Conservation (phyloP, 169 alveolate genomes). For the Fabrea salina region DNA sequence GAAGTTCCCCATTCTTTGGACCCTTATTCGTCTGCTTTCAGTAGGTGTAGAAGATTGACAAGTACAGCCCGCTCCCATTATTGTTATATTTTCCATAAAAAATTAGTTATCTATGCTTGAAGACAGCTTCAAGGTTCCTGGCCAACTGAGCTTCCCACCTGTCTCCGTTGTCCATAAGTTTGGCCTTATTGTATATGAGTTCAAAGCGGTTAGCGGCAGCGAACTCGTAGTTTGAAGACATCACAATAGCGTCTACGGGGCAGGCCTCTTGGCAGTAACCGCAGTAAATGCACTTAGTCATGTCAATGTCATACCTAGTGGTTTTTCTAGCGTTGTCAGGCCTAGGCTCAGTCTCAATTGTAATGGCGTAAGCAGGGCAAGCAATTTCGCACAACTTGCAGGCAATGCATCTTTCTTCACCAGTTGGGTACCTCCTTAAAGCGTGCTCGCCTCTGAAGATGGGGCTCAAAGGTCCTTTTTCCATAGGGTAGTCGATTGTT, state of each 20-base stretch:
- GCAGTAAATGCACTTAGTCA: constrained; percentile 80
- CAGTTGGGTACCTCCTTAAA: constrained; percentile 80
- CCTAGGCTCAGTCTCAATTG: constrained; percentile 79
- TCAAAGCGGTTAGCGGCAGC: constrained; percentile 59
- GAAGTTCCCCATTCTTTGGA: background rate
- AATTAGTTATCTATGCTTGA: constrained; percentile 33
- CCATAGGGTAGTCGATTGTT: constrained; percentile 75
- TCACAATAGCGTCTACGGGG: constrained; percentile 85
- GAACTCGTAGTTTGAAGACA: constrained; percentile 68
- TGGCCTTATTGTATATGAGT: constrained; percentile 62
- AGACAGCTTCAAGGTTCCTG: constrained; percentile 68
- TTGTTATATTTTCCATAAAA: background rate
- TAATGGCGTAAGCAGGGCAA: constrained; percentile 79
- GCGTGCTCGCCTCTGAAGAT: constrained; percentile 82
- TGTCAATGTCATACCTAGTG: constrained; percentile 74
- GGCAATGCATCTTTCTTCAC: constrained; percentile 82
- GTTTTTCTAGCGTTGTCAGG: constrained; percentile 78
- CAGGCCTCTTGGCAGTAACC: constrained; percentile 82
- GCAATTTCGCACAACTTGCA: constrained; percentile 76
- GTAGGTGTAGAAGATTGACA: constrained; percentile 4
- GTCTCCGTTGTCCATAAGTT: constrained; percentile 74
- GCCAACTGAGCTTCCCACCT: constrained; percentile 82
- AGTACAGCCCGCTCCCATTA: constrained; percentile 19
- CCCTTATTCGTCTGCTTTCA: background rate
- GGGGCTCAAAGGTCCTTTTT: constrained; percentile 78